phyloP scores from a whole-genome alignment of 257 asterid species.

The Mitragyna speciosa region DNA sequence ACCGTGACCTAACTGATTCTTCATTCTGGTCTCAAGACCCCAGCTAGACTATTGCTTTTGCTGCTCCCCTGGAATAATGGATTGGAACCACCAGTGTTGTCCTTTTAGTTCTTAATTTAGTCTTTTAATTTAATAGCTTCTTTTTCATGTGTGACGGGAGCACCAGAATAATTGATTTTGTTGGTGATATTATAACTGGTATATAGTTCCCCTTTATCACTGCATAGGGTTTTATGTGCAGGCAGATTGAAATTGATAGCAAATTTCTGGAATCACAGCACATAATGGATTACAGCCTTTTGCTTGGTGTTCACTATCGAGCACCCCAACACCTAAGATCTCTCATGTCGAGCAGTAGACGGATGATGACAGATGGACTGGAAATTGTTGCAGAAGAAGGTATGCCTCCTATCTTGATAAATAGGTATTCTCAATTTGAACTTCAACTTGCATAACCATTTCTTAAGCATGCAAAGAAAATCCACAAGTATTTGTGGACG shows the following conservation, averaged over 20 bases:
- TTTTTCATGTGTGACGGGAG: background rate
- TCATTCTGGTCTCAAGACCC: background rate
- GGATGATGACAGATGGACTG: slow-evolving; percentile 56
- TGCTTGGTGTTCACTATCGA: slow-evolving; percentile 91
- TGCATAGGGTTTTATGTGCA: slow-evolving; percentile 31
- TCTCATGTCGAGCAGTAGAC: slow-evolving; percentile 51
- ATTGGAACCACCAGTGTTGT: background rate
- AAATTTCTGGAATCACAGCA: slow-evolving; percentile 85
- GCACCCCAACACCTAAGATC: slow-evolving; percentile 92
- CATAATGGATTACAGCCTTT: slow-evolving; percentile 97
- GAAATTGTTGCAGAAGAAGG: slow-evolving; percentile 95
- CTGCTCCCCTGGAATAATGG: background rate
- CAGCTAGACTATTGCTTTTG: background rate
- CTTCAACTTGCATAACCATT: background rate
- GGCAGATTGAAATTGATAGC: slow-evolving; percentile 92
- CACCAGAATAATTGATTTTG: background rate
- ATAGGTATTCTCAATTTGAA: background rate
- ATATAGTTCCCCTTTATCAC: background rate
- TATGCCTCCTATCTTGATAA: slow-evolving; percentile 15
- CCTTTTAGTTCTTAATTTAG: background rate
- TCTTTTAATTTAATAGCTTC: background rate
- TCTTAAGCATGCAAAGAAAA: background rate
- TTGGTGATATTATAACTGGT: slow-evolving; percentile 1
- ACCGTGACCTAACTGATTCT: background rate
- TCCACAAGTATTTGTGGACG: background rate